Conservation (phyloP, 2,329 filamentous ascomycete species). For the Aspergillus aculeatinus region DNA sequence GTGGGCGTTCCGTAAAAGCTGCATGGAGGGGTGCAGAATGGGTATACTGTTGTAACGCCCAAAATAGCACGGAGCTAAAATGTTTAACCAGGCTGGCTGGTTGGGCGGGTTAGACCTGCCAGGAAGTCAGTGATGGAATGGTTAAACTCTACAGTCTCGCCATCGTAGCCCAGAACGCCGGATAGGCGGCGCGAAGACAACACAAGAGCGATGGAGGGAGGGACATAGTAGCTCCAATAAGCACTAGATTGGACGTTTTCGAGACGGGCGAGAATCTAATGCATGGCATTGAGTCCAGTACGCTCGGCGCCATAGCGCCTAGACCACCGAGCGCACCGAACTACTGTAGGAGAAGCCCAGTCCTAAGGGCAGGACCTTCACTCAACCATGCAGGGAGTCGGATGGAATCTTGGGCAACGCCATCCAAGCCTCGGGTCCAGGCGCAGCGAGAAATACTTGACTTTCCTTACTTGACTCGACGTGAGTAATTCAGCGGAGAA, state of each 20-base stretch:
- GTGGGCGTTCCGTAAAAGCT: neutral
- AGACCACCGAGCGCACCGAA: neutral
- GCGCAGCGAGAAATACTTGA: no score
- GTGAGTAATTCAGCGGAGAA: neutral
- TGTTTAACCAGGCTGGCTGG: neutral
- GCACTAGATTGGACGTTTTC: neutral
- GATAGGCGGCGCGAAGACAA: neutral
- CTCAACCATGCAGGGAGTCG: neutral
- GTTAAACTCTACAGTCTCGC: neutral
- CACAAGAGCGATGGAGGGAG: neutral
- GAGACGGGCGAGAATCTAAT: neutral
- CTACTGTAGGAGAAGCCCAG: neutral
- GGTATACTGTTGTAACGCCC: neutral
- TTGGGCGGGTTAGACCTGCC: neutral
- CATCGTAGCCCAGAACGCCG: neutral
- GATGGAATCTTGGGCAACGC: neutral
- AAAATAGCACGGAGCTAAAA: neutral
- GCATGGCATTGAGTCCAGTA: neutral
- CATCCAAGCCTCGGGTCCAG: neutral
- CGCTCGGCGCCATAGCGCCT: neutral
- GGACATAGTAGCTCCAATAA: neutral
- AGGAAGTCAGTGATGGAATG: neutral
- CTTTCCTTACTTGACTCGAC: no score
- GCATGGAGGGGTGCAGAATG: neutral
- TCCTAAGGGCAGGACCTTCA: neutral